Conservation (phyloP, 495 filamentous ascomycete genomes). For the Aspergillus nidulans region DNA sequence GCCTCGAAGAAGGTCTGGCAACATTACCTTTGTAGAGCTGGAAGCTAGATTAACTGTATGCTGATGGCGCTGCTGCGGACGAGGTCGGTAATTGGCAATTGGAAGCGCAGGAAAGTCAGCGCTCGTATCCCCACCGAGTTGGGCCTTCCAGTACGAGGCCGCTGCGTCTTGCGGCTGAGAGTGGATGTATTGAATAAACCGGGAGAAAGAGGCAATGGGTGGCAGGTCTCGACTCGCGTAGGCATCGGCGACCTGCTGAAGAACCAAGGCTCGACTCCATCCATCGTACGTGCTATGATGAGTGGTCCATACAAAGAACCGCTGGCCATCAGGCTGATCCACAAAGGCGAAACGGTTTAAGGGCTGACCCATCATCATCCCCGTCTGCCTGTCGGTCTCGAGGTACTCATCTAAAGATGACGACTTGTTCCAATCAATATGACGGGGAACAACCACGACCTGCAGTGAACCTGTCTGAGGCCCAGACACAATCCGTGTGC, state of each 20-base stretch:
- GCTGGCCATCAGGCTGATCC: background rate
- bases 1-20: background rate
- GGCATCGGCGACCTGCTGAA: constrained; percentile 38
- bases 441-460: background rate
- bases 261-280: constrained; percentile 47
- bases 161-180: background rate
- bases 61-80: background rate
- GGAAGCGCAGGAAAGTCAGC: constrained; percentile 4
- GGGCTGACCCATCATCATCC: constrained; percentile 2
- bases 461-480: background rate
- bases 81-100: background rate
- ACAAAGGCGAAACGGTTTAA: constrained; percentile 9
- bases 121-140: background rate
- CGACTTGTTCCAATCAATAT: background rate
- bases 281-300: constrained; percentile 62
- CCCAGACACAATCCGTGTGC: constrained; percentile 36
- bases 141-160: constrained; percentile 8
- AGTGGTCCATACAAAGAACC: constrained; percentile 39
- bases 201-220: background rate
- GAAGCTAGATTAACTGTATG: background rate
- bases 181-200: constrained; percentile 8
- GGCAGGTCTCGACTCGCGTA: constrained; percentile 15
- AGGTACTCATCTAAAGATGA: background rate
- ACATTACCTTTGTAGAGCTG: background rate
- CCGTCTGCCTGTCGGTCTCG: background rate